These are phyloP conservation scores for Teratosphaeria gauchensis DNA, from an alignment of 2,329 filamentous ascomycete genomes.

Conservation along the genomic window DNA sequence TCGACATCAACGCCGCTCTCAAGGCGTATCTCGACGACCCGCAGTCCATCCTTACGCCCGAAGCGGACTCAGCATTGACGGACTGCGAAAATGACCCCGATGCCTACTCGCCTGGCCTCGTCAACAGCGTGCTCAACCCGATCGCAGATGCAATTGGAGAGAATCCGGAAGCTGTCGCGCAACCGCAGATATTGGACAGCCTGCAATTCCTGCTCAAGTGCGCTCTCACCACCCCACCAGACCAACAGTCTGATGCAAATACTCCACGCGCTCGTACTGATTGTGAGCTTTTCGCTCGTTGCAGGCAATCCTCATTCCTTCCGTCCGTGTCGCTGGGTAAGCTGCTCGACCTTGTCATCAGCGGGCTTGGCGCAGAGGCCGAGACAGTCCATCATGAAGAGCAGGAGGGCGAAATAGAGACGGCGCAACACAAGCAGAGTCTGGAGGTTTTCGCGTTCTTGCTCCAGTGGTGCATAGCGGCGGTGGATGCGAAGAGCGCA, in stretches of 20 bases:
- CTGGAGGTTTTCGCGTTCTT: conserved; percentile 92
- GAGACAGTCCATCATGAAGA: conserved; percentile 82
- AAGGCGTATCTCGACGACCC: conserved; percentile 97
- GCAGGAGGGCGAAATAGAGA: conserved; percentile 58
- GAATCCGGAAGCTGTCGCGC: conserved; percentile 78
- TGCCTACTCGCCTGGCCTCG: conserved; percentile 62
- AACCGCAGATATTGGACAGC: conserved; percentile 75
- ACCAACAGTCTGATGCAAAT: conserved; percentile 17
- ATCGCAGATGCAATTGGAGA: conserved; percentile 89
- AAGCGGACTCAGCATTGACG: conserved; percentile 71
- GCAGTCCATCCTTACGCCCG: conserved; percentile 67
- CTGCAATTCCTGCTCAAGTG: conserved; percentile 95
- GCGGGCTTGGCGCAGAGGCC: conserved; percentile 63
- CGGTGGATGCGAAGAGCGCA: conserved; percentile 77
- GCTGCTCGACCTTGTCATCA: conserved; percentile 76
- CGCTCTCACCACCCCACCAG: conserved; percentile 48
- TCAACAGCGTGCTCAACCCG: conserved; percentile 80
- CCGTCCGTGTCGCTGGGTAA: conserved; percentile 80
- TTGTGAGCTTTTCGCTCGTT: conserved; percentile 54
- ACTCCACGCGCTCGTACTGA: conserved; percentile 35
- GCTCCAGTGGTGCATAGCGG: conserved; percentile 87
- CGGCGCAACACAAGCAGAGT: conserved; percentile 74
- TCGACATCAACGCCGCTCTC: conserved; percentile 93
- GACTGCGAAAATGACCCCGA: conserved; percentile 93
- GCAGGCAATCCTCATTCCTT: conserved; percentile 70